Percentiles rank a stretch among this genome's conserved stretches.
Conservation (phyloP, 2,329 filamentous ascomycete species). For the Fusarium sp. region DNA sequence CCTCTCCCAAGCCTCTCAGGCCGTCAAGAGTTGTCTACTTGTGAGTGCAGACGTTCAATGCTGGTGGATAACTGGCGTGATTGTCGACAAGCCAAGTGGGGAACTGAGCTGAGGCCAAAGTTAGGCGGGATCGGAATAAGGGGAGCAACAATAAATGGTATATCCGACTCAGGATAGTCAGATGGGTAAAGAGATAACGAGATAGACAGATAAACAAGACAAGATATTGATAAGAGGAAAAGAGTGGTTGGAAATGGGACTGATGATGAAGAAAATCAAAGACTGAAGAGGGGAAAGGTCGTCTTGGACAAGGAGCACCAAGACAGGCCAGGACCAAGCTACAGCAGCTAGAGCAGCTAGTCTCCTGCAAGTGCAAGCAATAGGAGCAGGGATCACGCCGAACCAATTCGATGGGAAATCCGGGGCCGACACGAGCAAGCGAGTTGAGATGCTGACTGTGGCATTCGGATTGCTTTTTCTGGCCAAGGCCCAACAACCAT, state of each 20-base stretch:
- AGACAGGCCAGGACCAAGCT: conserved; percentile 18
- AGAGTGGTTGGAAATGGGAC: not conserved
- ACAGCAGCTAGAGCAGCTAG: conserved; percentile 23
- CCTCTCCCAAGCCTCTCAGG: not conserved
- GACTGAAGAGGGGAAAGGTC: conserved; percentile 26
- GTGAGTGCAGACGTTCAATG: conserved; percentile 6
- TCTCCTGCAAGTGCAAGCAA: conserved; percentile 23
- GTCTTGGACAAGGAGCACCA: conserved; percentile 3
- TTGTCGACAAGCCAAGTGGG: conserved; percentile 31
- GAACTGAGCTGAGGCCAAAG: conserved; percentile 20
- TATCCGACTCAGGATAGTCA: not conserved
- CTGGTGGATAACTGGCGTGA: conserved; percentile 29
- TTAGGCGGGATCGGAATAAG: not conserved
- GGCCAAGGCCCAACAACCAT: conserved; percentile 7
- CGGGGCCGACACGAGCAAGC: conserved; percentile 34
- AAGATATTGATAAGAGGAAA: conserved; percentile 1
- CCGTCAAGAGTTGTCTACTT: not conserved
- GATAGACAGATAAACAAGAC: not conserved
- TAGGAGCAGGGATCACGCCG: conserved; percentile 37
- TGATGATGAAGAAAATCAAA: conserved; percentile 1
- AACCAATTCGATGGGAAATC: conserved; percentile 45
- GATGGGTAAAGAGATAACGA: not conserved
- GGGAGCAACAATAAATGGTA: conserved; percentile 6
- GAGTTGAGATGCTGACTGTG: not conserved
- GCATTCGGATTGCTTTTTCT: conserved; percentile 31